Evolutionary conservation across 2,329 filamentous ascomycete genomes (phyloP), one percentile per base, ranked within the genome.

Genomic region (Xenosphaeropsis pyriputrescens): DNA sequence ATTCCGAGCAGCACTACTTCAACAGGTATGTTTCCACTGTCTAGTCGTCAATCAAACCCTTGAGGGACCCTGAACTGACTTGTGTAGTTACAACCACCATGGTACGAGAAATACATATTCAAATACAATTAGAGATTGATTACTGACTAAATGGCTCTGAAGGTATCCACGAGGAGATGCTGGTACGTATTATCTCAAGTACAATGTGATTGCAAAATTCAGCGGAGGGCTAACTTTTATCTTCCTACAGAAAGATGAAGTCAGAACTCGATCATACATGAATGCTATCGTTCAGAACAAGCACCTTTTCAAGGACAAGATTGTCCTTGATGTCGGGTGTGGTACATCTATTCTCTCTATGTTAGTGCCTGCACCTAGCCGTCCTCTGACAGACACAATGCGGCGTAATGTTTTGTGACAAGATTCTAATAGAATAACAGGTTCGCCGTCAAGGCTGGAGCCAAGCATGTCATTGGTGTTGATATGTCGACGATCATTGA

Each of bases 401-500:
- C 8, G 12, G 12, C 3, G 22, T 11, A 9, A 26, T 26, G 12
- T 26, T 26, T 26, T 9, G 4, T 26, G 22, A 26, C 12, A 3
- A 11, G 22, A 26, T 26, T 26, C 22, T 26, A 9, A 26, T 11
- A 26, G 12, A 6, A 26, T 3, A 26, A 29, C 52, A 96, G 89
- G 89, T 98, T 98, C 60, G 91, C 91, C 39, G 88, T 85, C 43
- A 88, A 82, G 65, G 88, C 91, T 43, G 91, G 91, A 56, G 91
- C 91, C 42, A 96, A 94, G 67, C 91, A 98, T 62, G 91, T 98
- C 50, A 93, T 96, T 49, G 91, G 91, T 52, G 91, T 98, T 40
- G 91, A 98, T 63, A 98, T 96, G 89, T 98, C 91, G 26, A 95
- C 89, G 50, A 98, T 98, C 62, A 95, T 98, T 64, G 85, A 93